A percentile compares a stretch with the other conserved stretches of the same genome.
These are phyloP conservation scores for Venturia aucupariae DNA, from an alignment of 2,329 filamentous ascomycete genomes.

Conservation along the genomic window DNA sequence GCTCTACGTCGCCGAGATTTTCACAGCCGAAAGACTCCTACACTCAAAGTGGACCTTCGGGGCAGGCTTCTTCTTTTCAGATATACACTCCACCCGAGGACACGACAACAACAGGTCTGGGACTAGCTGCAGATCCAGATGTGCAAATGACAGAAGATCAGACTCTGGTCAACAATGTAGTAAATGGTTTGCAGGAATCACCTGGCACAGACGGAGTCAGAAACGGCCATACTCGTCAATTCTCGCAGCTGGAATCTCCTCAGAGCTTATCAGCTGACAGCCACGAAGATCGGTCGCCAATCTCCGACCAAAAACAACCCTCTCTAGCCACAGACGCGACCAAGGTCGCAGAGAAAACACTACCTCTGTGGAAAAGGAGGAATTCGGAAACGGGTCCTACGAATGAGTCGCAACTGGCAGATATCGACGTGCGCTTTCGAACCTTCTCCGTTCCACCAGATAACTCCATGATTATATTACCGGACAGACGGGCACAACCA, in stretches of 20 bases:
- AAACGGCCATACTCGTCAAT: background rate
- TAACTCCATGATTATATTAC: constrained; percentile 14
- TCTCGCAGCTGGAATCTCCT: constrained; percentile 25
- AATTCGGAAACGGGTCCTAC: background rate
- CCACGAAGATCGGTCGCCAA: constrained; percentile 18
- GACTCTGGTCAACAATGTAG: background rate
- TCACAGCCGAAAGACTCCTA: background rate
- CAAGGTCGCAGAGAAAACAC: background rate
- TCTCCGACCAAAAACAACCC: background rate
- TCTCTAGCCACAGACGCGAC: background rate
- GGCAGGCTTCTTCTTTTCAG: constrained; percentile 20
- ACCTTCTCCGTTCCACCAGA: constrained; percentile 23
- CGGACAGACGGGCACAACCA: constrained; percentile 5
- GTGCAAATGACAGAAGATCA: background rate
- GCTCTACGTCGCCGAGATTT: background rate
- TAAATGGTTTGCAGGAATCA: background rate
- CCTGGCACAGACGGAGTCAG: background rate
- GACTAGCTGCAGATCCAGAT: background rate
- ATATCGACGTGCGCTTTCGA: constrained; percentile 6
- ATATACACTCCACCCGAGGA: constrained; percentile 34
- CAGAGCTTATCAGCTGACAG: constrained; percentile 25
- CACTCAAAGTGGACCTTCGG: constrained; percentile 17
- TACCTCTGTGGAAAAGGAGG: background rate
- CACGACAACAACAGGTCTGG: constrained; percentile 7
- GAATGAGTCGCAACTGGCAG: background rate